Conservation (phyloP, 176 grass and related monocot genomes). For the Guadua angustifolia region DNA sequence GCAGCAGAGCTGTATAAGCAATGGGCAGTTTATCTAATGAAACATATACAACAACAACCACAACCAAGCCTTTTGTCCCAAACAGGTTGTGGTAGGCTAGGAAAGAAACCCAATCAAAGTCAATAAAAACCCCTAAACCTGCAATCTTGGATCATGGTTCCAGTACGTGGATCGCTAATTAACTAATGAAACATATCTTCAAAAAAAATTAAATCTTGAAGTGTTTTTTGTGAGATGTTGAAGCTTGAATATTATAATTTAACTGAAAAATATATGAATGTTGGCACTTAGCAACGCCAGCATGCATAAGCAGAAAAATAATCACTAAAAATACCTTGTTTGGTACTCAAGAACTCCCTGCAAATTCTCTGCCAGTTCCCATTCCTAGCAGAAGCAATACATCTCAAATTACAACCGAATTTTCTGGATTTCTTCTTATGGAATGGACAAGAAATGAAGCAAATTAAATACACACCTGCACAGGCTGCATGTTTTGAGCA, state of each 20-base stretch:
- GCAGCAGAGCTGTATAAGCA: not conserved
- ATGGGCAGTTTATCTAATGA: too few species aligned
- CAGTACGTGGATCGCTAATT: too few species aligned
- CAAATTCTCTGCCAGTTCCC: conserved; percentile 93
- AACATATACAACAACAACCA: too few species aligned
- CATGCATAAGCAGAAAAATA: not conserved
- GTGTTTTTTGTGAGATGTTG: not conserved
- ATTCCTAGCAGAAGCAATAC: conserved; percentile 72
- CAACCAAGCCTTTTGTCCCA: too few species aligned
- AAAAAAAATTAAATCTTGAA: not conserved
- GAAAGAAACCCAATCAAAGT: too few species aligned
- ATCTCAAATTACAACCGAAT: conserved; percentile 32
- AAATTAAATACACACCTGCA: conserved; percentile 67
- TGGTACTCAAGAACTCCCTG: conserved; percentile 95
- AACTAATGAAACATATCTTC: conserved; percentile 7
- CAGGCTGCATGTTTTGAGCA: conserved; percentile 96
- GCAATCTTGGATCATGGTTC: too few species aligned
- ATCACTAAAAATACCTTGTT: conserved; percentile 64
- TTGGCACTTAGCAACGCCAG: not conserved
- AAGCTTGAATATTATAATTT: conserved; percentile 6
- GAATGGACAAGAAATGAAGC: conserved; percentile 31
- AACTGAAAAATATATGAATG: conserved; percentile 21
- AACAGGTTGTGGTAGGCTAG: too few species aligned
- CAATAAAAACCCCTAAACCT: too few species aligned
- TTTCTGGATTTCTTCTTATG: not conserved